Conservation (phyloP, 1,139 yeast species). For the Taphrina confusa region DNA sequence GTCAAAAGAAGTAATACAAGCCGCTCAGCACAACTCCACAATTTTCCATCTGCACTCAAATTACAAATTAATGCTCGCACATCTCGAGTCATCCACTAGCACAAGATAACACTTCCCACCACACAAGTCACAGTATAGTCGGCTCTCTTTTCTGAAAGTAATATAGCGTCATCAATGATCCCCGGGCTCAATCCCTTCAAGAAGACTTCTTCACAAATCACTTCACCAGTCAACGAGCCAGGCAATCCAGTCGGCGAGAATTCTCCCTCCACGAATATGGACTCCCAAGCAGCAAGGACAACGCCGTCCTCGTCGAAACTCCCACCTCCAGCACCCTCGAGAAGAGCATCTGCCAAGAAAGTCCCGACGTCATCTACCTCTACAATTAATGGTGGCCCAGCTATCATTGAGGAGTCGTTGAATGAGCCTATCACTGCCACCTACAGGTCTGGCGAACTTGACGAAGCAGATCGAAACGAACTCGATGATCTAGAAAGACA, state of each 20-base stretch:
- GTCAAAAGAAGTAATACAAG: too few species aligned
- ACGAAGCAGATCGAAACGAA: slow-evolving; percentile 16
- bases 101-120: too few species aligned
- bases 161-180: neutral
- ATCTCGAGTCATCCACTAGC: too few species aligned
- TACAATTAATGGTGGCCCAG: neutral
- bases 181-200: slow-evolving; percentile 12
- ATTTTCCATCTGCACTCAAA: too few species aligned
- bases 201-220: neutral
- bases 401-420: slow-evolving; percentile 3
- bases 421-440: neutral
- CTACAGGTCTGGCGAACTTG: neutral
- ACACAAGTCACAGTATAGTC: too few species aligned
- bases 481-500: slow-evolving; percentile 16
- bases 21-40: too few species aligned
- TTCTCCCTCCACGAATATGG: neutral
- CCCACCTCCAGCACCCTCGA: slow-evolving; percentile 8
- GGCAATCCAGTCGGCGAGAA: neutral
- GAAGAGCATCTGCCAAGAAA: slow-evolving; percentile 13
- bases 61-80: too few species aligned
- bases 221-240: neutral
- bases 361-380: neutral
- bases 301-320: neutral
- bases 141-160: too few species aligned
- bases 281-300: neutral